These are phyloP conservation scores for Ilyonectria sp. DNA, from an alignment of 2,329 filamentous ascomycete species.

Conservation along the genomic window DNA sequence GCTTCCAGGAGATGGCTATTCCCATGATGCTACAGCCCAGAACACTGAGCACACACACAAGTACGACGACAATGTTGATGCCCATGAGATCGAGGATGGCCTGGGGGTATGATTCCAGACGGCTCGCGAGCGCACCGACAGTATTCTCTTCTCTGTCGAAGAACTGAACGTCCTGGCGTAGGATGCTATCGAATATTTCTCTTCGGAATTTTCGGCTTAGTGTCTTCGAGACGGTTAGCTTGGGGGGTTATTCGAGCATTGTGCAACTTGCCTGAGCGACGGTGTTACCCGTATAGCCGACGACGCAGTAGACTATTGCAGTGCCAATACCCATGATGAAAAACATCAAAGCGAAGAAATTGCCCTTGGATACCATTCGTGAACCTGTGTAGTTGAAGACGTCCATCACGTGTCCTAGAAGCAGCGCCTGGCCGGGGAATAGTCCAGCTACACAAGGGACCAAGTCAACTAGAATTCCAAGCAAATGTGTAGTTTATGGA, in stretches of 20 bases:
- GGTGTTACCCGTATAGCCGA: conserved; percentile 38
- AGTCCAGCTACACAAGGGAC: neutral
- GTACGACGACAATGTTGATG: conserved; percentile 54
- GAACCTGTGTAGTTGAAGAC: conserved; percentile 42
- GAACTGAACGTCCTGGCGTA: conserved; percentile 19
- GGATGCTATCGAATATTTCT: conserved; percentile 48
- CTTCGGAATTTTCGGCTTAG: conserved; percentile 30
- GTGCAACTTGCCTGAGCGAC: conserved; percentile 33
- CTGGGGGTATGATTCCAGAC: conserved; percentile 43
- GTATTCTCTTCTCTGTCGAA: conserved; percentile 23
- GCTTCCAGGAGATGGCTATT: conserved; percentile 61
- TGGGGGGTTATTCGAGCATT: neutral
- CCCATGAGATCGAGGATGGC: conserved; percentile 58
- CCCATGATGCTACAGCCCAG: conserved; percentile 56
- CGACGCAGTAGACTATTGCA: conserved; percentile 39
- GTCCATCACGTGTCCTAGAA: conserved; percentile 50
- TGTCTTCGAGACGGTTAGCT: neutral
- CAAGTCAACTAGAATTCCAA: too few relatives aligned
- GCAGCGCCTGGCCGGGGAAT: conserved; percentile 39
- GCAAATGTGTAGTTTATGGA: too few relatives aligned
- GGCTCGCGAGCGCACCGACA: conserved; percentile 6
- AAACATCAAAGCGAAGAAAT: conserved; percentile 56
- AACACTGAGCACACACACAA: conserved; percentile 53
- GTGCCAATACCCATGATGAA: conserved; percentile 46
- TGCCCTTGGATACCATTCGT: conserved; percentile 48